phyloP scores from a whole-genome alignment of 2,329 filamentous ascomycete genomes.

The Exophiala lecanii-corni region DNA sequence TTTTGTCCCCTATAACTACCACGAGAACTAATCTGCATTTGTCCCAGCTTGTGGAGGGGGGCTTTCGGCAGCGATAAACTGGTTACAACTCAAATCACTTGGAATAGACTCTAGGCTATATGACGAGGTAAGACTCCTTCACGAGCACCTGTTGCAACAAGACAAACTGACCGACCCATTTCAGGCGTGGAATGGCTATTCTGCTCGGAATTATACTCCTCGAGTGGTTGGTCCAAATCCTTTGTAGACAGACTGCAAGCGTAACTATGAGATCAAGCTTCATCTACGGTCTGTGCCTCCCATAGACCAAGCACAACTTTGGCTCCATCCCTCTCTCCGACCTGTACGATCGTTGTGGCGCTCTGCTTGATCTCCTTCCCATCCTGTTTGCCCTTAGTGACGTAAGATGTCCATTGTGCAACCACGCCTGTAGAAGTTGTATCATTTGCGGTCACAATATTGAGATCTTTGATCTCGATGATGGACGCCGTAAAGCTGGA shows the following conservation, averaged over 20 bases:
- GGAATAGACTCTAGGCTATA: conserved; percentile 11
- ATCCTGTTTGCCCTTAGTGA: conserved; percentile 7
- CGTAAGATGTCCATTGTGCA: conserved; percentile 10
- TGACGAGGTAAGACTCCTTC: conserved; percentile 7
- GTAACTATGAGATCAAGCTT: conserved; percentile 5
- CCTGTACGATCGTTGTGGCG: conserved; percentile 10
- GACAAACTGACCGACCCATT: conserved; percentile 3
- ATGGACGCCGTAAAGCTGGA: conserved; percentile 4
- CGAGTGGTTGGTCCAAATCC: conserved; percentile 7
- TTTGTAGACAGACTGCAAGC: no score
- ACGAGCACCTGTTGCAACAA: background rate
- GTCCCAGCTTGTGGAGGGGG: conserved; percentile 8
- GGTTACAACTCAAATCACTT: conserved; percentile 4
- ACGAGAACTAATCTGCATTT: no score
- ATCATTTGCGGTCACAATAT: conserved; percentile 9
- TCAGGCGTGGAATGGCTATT: conserved; percentile 8
- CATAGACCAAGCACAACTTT: conserved; percentile 6
- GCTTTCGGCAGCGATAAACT: conserved; percentile 10
- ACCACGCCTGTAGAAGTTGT: conserved; percentile 8
- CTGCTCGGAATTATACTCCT: conserved; percentile 3
- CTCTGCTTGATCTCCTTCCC: conserved; percentile 11
- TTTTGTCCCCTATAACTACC: no score
- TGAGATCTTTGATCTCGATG: conserved; percentile 11
- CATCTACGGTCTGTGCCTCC: conserved; percentile 12
- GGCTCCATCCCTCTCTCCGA: conserved; percentile 7